Evolutionary conservation across 2,329 filamentous ascomycete genomes (phyloP).

Genomic region (Cladosporium sphaerospermum): DNA sequence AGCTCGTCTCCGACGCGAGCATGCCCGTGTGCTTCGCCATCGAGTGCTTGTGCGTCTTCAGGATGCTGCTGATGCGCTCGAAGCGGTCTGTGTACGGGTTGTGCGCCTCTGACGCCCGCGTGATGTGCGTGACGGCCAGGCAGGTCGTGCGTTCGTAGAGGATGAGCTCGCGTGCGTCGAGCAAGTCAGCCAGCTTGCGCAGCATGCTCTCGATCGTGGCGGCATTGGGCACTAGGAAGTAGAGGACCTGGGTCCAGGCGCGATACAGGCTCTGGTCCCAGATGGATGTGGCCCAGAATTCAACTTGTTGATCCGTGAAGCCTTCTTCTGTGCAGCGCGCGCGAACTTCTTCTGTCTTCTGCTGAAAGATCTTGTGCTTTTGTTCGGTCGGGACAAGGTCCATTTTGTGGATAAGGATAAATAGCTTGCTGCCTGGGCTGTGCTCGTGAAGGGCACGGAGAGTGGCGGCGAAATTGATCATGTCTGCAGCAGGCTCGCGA

Average conservation of each 20-base stretch:
- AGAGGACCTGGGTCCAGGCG: constrained; percentile 96
- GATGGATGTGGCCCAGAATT: constrained; percentile 90
- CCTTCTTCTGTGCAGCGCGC: constrained; percentile 58
- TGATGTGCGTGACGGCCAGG: constrained; percentile 89
- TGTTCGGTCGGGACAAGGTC: constrained; percentile 79
- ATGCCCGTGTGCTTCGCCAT: constrained; percentile 68
- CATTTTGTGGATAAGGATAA: constrained; percentile 98
- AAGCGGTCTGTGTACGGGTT: constrained; percentile 92
- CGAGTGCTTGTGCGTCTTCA: constrained; percentile 95
- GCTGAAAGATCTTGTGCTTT: constrained; percentile 76
- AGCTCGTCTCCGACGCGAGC: constrained; percentile 75
- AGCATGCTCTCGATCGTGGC: constrained; percentile 82
- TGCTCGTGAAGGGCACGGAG: constrained; percentile 83
- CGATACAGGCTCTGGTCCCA: constrained; percentile 99
- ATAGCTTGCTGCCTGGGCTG: constrained; percentile 74
- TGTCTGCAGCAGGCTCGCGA: constrained; percentile 85
- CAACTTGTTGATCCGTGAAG: constrained; percentile 56
- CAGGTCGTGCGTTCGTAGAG: constrained; percentile 95
- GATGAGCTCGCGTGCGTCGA: constrained; percentile 88
- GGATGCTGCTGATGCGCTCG: constrained; percentile 91
- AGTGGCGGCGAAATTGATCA: constrained; percentile 86
- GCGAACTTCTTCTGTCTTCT: constrained; percentile 70
- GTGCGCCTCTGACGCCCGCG: constrained; percentile 60
- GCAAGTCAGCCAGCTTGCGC: constrained; percentile 71
- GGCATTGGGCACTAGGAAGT: constrained; percentile 94